A percentile compares a stretch with the other conserved stretches of the same genome.
Conservation (phyloP, 2,329 filamentous ascomycete genomes). For the Talaromyces sp. region DNA sequence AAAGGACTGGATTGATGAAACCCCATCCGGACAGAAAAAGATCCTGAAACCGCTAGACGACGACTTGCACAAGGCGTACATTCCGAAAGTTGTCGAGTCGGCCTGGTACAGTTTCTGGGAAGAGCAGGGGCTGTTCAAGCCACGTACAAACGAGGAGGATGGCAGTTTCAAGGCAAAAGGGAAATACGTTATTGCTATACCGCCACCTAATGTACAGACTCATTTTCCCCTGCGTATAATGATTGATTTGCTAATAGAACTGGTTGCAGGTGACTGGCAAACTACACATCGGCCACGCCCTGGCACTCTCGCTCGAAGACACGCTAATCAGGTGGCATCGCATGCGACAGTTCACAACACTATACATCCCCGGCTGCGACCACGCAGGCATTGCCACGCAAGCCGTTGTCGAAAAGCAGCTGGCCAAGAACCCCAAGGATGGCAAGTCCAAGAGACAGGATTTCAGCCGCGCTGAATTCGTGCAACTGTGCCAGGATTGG, state of each 20-base stretch:
- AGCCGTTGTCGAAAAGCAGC: conserved; percentile 93
- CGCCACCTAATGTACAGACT: conserved; percentile 79
- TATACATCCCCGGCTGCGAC: conserved; percentile 91
- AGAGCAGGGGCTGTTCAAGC: conserved; percentile 83
- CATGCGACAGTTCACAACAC: conserved; percentile 66
- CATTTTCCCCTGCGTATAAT: neutral
- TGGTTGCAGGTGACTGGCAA: conserved; percentile 59
- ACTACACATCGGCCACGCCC: conserved; percentile 86
- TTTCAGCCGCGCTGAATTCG: conserved; percentile 74
- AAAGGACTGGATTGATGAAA: neutral
- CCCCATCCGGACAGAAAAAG: conserved; percentile 58
- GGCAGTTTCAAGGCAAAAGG: conserved; percentile 76
- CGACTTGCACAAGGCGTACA: conserved; percentile 68
- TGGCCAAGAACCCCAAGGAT: conserved; percentile 80
- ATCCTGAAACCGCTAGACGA: conserved; percentile 58
- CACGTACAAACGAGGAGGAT: conserved; percentile 64
- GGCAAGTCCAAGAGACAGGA: conserved; percentile 66
- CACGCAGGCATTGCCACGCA: conserved; percentile 97
- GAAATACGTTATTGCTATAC: conserved; percentile 86
- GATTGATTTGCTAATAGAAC: neutral
- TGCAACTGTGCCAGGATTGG: conserved; percentile 85
- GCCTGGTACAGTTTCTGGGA: conserved; percentile 98
- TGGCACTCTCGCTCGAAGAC: conserved; percentile 32
- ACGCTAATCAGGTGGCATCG: conserved; percentile 1
- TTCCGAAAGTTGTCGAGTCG: conserved; percentile 83